phyloP scores from a whole-genome alignment of 257 asterid species.

The Petunia secreta region DNA sequence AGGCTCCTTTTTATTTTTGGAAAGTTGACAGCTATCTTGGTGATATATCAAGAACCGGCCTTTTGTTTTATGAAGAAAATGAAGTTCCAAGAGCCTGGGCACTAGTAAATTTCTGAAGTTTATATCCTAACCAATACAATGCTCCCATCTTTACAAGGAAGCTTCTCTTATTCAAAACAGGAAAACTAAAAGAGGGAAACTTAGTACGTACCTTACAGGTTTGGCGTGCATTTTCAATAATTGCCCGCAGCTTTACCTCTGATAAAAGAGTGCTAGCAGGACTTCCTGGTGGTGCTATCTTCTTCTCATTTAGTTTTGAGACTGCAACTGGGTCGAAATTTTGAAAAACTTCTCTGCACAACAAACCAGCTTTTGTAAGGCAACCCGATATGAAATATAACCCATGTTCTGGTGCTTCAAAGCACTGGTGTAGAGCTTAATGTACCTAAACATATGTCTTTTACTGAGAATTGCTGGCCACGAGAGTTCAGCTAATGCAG shows the following conservation, averaged over 20 bases:
- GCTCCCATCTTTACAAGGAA: conserved; percentile 2
- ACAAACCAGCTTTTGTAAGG: conserved; percentile 27
- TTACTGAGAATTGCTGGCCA: conserved; percentile 91
- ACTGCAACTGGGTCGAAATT: conserved; percentile 83
- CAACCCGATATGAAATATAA: conserved; percentile 17
- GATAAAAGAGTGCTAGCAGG: conserved; percentile 83
- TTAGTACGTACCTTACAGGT: conserved; percentile 63
- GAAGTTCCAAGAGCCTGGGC: neutral
- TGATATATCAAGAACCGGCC: neutral
- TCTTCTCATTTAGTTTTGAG: conserved; percentile 90
- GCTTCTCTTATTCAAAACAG: neutral
- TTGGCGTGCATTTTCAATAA: conserved; percentile 93
- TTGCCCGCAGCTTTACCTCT: conserved; percentile 79
- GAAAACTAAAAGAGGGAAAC: conserved; percentile 1
- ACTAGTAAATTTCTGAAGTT: neutral
- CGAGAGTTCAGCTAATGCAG: conserved; percentile 88
- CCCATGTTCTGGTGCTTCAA: conserved; percentile 29
- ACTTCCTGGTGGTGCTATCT: conserved; percentile 67
- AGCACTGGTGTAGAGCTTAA: conserved; percentile 21
- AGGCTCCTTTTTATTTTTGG: neutral
- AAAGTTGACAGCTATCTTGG: conserved; percentile 10
- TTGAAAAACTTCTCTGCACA: conserved; percentile 85
- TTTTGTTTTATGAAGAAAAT: neutral
- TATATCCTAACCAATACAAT: conserved; percentile 3
- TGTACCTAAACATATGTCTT: conserved; percentile 73